Conservation (phyloP, 2,329 filamentous ascomycete genomes). For the Pseudovirgaria hyperparasitica region DNA sequence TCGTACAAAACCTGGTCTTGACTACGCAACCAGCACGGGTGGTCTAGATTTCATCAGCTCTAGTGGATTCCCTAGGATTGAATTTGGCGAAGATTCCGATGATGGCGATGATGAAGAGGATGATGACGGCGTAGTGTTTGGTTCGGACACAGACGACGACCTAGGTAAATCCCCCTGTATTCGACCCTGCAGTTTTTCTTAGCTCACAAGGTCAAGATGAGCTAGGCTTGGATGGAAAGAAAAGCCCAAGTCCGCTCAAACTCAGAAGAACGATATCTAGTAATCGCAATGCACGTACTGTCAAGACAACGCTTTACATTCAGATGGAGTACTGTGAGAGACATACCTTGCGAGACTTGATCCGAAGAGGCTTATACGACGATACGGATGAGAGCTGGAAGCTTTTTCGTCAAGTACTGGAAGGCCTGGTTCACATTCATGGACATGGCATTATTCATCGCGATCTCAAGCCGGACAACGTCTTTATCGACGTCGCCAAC, state of each 20-base stretch:
- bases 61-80: slow-evolving; percentile 61
- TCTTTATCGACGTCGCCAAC: slow-evolving; percentile 84
- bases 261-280: slow-evolving; percentile 30
- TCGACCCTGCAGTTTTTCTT: slow-evolving; percentile 9
- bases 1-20: slow-evolving; percentile 11
- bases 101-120: slow-evolving; percentile 20
- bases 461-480: slow-evolving; percentile 92
- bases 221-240: slow-evolving; percentile 12
- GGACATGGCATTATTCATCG: slow-evolving; percentile 85
- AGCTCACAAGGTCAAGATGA: slow-evolving; percentile 35
- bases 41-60: slow-evolving; percentile 84
- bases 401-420: slow-evolving; percentile 78
- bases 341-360: slow-evolving; percentile 77
- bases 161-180: not conserved
- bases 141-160: slow-evolving; percentile 20
- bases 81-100: slow-evolving; percentile 55
- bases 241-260: slow-evolving; percentile 21
- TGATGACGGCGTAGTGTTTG: slow-evolving; percentile 21
- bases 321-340: slow-evolving; percentile 99
- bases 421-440: slow-evolving; percentile 84
- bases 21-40: slow-evolving; percentile 50
- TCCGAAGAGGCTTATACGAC: slow-evolving; percentile 60
- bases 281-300: slow-evolving; percentile 35
- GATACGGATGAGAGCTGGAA: slow-evolving; percentile 75
- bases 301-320: slow-evolving; percentile 75